Evolutionary conservation across 345 rosid species (phyloP).

Genomic region (Melastoma malabathricum): DNA sequence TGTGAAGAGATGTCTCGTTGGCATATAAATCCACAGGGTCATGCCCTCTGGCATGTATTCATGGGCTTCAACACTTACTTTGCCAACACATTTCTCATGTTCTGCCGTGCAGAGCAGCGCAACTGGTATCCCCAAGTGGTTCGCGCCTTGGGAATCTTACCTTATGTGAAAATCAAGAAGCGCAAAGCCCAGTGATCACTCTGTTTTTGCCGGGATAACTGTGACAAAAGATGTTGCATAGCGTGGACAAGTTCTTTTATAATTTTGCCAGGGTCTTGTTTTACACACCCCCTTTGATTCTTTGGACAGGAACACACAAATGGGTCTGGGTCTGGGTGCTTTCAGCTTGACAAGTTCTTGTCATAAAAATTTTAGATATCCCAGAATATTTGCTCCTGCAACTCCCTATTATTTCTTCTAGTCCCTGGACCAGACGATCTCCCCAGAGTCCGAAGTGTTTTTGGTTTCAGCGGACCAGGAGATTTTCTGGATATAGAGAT

Average conservation of each 20-base stretch:
- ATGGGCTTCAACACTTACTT: conserved; percentile 86
- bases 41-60: conserved; percentile 79
- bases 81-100: conserved; percentile 94
- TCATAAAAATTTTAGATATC: too few relatives aligned
- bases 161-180: conserved; percentile 74
- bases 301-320: too few relatives aligned
- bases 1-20: conserved; percentile 46
- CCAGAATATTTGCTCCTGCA: too few relatives aligned
- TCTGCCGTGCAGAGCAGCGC: conserved; percentile 80
- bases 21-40: conserved; percentile 82
- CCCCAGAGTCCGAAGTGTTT: too few relatives aligned
- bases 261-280: conserved; percentile 1
- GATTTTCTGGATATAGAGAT: too few relatives aligned
- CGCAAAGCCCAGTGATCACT: conserved; percentile 36
- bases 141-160: conserved; percentile 40
- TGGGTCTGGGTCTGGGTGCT: too few relatives aligned
- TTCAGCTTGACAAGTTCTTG: too few relatives aligned
- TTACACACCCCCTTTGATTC: too few relatives aligned
- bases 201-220: conserved; percentile 2
- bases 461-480: too few relatives aligned
- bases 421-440: too few relatives aligned
- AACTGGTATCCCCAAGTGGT: conserved; percentile 67
- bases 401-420: too few relatives aligned
- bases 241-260: neutral
- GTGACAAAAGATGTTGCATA: neutral